Base-by-base conservation (phyloP, 257 asterid genomes). In the Lithospermum erythrorhizon region DNA sequence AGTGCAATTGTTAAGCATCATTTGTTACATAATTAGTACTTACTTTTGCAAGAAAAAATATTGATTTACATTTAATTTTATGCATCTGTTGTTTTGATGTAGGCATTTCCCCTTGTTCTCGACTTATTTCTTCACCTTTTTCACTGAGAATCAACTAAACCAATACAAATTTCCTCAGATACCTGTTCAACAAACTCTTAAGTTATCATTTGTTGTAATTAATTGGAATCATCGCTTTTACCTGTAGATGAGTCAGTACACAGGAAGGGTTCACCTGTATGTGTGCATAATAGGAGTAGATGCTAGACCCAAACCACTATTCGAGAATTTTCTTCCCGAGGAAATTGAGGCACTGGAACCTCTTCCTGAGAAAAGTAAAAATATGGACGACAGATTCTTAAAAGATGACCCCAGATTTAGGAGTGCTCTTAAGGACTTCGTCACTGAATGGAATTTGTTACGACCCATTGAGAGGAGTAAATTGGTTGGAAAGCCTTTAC, bases 231-330 rank as follows among this genome's bases (percentile, higher is more conserved):
- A 5, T 21, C 13, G 20, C 60, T 64, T 51, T 55, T 53, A n/a
- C 56, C 41, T 80, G 60, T 79, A 91, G 98, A 90, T 91, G 67
- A 91, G 98, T 80, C 81, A 71, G 64, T 81, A 91, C 65, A 91
- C 98, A n/a, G 95, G 95, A 73, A 79, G 98, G 80, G 75, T 91
- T 70, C 96, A 91, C 76, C 65, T 91, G 73, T 91, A 88, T 78
- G 73, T 87, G 32, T 88, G 98, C 76, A 68, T 73, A 66, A 78
- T 82, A 27, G 95, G 79, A 76, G 61, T 74, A 70, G 86, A 86
- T 76, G 73, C 82, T 72, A 86, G 98, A 62, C 98, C 98, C 56
- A 76, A 48, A 25, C 98, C 98, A 74, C 86, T 91, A 78, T 82
- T 83, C 63, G 74, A 73, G 75, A 88, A 81, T 78, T 83, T 86